phyloP scores from a whole-genome alignment of 2,329 filamentous ascomycete species.

The Scopulariopsis brevicaulis region DNA sequence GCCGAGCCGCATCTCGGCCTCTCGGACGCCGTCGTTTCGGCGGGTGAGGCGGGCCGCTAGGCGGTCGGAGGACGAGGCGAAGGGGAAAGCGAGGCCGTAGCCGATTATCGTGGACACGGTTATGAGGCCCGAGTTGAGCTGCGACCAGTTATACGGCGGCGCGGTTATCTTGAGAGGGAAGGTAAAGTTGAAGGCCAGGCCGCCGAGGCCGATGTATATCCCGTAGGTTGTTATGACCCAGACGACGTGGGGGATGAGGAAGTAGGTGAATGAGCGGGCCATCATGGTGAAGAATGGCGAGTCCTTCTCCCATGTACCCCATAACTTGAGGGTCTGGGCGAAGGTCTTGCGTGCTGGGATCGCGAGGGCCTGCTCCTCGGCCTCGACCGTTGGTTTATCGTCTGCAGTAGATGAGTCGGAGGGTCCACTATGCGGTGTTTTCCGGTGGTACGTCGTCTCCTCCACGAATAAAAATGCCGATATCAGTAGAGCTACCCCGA shows the following conservation, averaged over 20 bases:
- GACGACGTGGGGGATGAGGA: slow-evolving; percentile 32
- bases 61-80: slow-evolving; percentile 27
- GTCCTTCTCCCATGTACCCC: slow-evolving; percentile 27
- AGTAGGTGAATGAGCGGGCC: slow-evolving; percentile 31
- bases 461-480: slow-evolving; percentile 39
- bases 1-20: slow-evolving; percentile 34
- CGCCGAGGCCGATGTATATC: slow-evolving; percentile 24
- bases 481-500: slow-evolving; percentile 17
- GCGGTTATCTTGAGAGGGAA: slow-evolving; percentile 33
- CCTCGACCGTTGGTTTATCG: not conserved
- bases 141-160: slow-evolving; percentile 31
- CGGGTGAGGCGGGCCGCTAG: slow-evolving; percentile 30
- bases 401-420: not conserved
- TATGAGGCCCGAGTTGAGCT: slow-evolving; percentile 31
- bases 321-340: slow-evolving; percentile 27
- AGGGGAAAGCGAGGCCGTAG: slow-evolving; percentile 26
- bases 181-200: slow-evolving; percentile 34
- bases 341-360: slow-evolving; percentile 27
- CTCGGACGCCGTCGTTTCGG: slow-evolving; percentile 31
- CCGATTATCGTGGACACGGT: slow-evolving; percentile 19
- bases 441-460: slow-evolving; percentile 34
- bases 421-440: not conserved
- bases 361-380: not conserved
- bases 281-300: slow-evolving; percentile 32
- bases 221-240: slow-evolving; percentile 32